These are phyloP conservation scores for Leptographium procerum DNA, from an alignment of 2,329 filamentous ascomycete genomes.

Conservation along the genomic window DNA sequence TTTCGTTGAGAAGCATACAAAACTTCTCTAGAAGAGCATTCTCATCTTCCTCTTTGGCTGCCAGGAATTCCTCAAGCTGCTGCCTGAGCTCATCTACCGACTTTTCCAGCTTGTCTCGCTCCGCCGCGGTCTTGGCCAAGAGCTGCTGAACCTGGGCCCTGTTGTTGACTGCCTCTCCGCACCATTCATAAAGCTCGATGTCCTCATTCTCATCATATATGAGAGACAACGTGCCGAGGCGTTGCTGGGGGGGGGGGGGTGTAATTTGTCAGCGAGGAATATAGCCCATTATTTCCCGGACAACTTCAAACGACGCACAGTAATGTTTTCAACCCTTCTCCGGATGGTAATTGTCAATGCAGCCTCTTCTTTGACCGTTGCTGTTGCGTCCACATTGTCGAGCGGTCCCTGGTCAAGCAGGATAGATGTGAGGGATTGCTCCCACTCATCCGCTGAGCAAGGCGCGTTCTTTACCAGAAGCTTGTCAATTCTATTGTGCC, in stretches of 20 bases:
- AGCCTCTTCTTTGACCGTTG: conserved; percentile 40
- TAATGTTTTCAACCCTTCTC: conserved; percentile 57
- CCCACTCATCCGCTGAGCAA: conserved; percentile 56
- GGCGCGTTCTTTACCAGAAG: conserved; percentile 42
- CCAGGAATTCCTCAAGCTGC: conserved; percentile 55
- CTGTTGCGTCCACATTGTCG: conserved; percentile 47
- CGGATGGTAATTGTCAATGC: conserved; percentile 52
- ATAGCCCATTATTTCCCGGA: no score
- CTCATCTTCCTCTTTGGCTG: conserved; percentile 56
- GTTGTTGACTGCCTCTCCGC: conserved; percentile 42
- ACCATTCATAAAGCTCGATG: conserved; percentile 61
- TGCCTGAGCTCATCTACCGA: conserved; percentile 46
- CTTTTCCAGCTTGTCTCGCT: conserved; percentile 37
- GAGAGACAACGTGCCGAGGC: conserved; percentile 53
- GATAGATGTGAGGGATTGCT: conserved; percentile 43
- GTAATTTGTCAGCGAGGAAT: conserved; percentile 13
- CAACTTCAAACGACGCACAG: conserved; percentile 33
- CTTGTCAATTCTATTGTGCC: conserved; percentile 41
- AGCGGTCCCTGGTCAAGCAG: conserved; percentile 38
- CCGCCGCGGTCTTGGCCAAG: conserved; percentile 28
- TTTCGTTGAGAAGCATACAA: conserved; percentile 59
- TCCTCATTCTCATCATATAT: conserved; percentile 42
- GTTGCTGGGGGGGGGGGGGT: conserved; percentile 40
- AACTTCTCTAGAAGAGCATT: conserved; percentile 58
- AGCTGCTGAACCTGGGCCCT: conserved; percentile 32